phyloP scores from a whole-genome alignment of 1,284 basidiomycete species.

The Rhizoctonia solani region DNA sequence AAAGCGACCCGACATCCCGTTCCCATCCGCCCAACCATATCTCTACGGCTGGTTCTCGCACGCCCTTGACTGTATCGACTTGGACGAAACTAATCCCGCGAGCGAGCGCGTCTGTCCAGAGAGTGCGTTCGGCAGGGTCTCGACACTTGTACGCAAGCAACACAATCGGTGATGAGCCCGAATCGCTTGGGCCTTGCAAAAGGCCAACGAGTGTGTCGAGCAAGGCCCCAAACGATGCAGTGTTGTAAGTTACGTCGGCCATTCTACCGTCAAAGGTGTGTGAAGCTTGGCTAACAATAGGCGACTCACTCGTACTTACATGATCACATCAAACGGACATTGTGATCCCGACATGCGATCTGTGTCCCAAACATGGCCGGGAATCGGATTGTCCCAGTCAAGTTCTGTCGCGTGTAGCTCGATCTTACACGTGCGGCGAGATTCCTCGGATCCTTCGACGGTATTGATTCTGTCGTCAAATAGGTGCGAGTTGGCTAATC shows the following conservation, averaged over 20 bases:
- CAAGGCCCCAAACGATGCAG: conserved; percentile 74
- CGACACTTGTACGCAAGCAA: conserved; percentile 84
- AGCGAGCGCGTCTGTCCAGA: conserved; percentile 64
- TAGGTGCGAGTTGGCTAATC: conserved; percentile 53
- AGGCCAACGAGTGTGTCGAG: conserved; percentile 59
- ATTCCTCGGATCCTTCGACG: neutral
- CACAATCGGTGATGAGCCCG: conserved; percentile 48
- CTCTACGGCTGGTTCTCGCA: conserved; percentile 65
- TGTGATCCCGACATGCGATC: neutral
- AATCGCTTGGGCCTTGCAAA: conserved; percentile 40
- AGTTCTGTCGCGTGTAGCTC: conserved; percentile 56
- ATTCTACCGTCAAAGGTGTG: no score
- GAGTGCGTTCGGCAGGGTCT: conserved; percentile 67
- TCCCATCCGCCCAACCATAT: conserved; percentile 60
- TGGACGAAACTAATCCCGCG: conserved; percentile 58
- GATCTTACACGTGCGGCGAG: conserved; percentile 15
- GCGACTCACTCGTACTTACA: conserved; percentile 19
- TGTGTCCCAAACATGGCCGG: conserved; percentile 1
- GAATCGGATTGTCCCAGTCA: conserved; percentile 66
- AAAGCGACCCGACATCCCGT: conserved; percentile 5
- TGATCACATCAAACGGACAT: conserved; percentile 36
- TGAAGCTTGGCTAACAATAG: no score
- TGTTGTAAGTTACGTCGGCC: conserved; percentile 91
- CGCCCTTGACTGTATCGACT: conserved; percentile 59
- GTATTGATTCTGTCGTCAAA: conserved; percentile 3